A percentile compares a stretch with the other conserved stretches of the same genome.
Conservation (phyloP, 495 filamentous ascomycete species). For the Aspergillus sclerotiicarbonarius region DNA sequence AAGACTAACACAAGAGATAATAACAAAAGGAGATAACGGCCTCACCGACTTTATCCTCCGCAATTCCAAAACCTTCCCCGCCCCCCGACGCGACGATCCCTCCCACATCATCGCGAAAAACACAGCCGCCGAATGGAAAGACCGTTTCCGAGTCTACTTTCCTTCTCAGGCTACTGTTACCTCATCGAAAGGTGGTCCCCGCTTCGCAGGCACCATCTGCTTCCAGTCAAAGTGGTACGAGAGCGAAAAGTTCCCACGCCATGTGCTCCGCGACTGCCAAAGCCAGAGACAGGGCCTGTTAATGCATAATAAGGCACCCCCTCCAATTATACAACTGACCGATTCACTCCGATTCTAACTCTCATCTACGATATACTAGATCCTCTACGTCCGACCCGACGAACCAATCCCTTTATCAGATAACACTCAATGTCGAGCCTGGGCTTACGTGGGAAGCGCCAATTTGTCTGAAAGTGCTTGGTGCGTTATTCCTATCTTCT, state of each 20-base stretch:
- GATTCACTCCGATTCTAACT: neutral
- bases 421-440: constrained; percentile 43
- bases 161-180: constrained; percentile 73
- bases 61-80: constrained; percentile 26
- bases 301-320: constrained; percentile 78
- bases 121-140: constrained; percentile 41
- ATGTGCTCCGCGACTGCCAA: constrained; percentile 70
- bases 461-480: constrained; percentile 93
- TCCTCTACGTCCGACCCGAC: constrained; percentile 63
- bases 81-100: constrained; percentile 13
- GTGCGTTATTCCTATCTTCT: constrained; percentile 45
- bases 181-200: constrained; percentile 55
- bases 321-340: neutral
- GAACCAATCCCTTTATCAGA: constrained; percentile 28
- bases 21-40: constrained; percentile 56
- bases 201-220: constrained; percentile 77
- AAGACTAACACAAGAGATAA: neutral
- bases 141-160: constrained; percentile 73
- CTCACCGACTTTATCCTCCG: constrained; percentile 54
- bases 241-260: constrained; percentile 60
- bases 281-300: constrained; percentile 66
- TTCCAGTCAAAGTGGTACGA: constrained; percentile 68
- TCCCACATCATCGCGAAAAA: constrained; percentile 24
- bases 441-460: constrained; percentile 88
- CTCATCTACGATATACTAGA: constrained; percentile 24